These are phyloP conservation scores for Aspergillus fijiensis DNA, from an alignment of 2,329 filamentous ascomycete species.

Conservation along the genomic window DNA sequence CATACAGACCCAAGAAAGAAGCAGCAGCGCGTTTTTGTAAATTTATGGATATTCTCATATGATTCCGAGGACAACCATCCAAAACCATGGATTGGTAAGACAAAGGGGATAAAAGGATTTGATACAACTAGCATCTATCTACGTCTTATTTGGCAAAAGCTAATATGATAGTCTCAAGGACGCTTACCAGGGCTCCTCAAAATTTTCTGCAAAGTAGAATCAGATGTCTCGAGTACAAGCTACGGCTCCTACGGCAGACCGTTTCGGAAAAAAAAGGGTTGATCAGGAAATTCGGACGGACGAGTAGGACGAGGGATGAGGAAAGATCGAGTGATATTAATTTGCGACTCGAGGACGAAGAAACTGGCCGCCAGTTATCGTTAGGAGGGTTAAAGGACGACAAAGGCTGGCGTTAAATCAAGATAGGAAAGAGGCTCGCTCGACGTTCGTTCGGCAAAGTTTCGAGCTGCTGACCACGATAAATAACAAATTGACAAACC, in stretches of 20 bases:
- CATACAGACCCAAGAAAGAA: too few relatives aligned
- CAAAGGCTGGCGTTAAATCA: conserved; percentile 18
- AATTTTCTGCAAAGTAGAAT: background rate
- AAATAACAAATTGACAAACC: conserved; percentile 25
- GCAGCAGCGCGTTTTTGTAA: too few relatives aligned
- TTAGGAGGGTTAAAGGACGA: conserved; percentile 24
- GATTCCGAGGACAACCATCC: too few relatives aligned
- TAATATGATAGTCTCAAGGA: too few relatives aligned
- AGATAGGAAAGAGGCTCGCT: conserved; percentile 22
- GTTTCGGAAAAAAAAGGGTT: background rate
- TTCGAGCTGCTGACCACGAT: conserved; percentile 31
- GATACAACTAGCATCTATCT: too few relatives aligned
- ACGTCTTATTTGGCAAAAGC: too few relatives aligned
- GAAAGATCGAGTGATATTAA: conserved; percentile 25
- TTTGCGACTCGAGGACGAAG: conserved; percentile 23
- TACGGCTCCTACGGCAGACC: conserved; percentile 11
- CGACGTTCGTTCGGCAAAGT: conserved; percentile 28
- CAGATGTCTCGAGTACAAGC: background rate
- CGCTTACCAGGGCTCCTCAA: background rate
- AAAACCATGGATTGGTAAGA: too few relatives aligned
- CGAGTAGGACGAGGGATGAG: conserved; percentile 17
- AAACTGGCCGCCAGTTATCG: conserved; percentile 25
- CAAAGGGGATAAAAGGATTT: too few relatives aligned
- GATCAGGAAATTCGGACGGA: conserved; percentile 11
- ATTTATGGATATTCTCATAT: too few relatives aligned